A percentile compares a stretch with the other conserved stretches of the same genome.
These are phyloP conservation scores for Triangularia setosa DNA, from an alignment of 2,329 filamentous ascomycete genomes.

Conservation along the genomic window DNA sequence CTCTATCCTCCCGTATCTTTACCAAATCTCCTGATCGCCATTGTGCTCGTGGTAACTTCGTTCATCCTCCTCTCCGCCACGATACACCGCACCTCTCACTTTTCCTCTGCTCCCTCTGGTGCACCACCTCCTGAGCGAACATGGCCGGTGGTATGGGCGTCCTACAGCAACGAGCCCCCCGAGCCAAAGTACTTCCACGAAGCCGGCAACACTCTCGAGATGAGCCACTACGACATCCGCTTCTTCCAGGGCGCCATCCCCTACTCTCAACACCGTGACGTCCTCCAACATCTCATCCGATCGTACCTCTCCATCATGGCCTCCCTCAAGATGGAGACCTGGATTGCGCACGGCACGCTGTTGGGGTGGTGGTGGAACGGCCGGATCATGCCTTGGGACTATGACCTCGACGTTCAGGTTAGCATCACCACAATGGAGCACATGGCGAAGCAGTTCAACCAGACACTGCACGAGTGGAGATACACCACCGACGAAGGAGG, in stretches of 20 bases:
- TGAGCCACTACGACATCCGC: conserved; percentile 71
- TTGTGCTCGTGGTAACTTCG: not conserved
- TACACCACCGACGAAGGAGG: conserved; percentile 39
- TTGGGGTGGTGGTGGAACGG: conserved; percentile 89
- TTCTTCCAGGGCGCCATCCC: conserved; percentile 62
- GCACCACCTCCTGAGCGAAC: conserved; percentile 3
- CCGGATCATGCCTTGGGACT: conserved; percentile 76
- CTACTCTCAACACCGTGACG: conserved; percentile 63
- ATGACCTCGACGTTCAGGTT: conserved; percentile 79
- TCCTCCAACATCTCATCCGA: conserved; percentile 65
- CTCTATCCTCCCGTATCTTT: not conserved
- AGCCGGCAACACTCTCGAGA: conserved; percentile 54
- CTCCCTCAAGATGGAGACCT: conserved; percentile 67
- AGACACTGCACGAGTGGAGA: conserved; percentile 58
- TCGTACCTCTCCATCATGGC: conserved; percentile 68
- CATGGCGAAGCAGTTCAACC: conserved; percentile 64
- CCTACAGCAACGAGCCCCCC: not conserved
- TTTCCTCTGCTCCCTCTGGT: conserved; percentile 1
- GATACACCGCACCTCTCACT: not conserved
- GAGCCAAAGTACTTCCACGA: conserved; percentile 63
- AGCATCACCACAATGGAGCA: conserved; percentile 61
- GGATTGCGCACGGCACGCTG: conserved; percentile 81
- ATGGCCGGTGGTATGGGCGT: not conserved
- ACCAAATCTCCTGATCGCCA: not conserved
- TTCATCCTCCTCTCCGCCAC: not conserved